Evolutionary conservation across 2,329 filamentous ascomycete species (phyloP).

Genomic region (Dactylellina leptospora): DNA sequence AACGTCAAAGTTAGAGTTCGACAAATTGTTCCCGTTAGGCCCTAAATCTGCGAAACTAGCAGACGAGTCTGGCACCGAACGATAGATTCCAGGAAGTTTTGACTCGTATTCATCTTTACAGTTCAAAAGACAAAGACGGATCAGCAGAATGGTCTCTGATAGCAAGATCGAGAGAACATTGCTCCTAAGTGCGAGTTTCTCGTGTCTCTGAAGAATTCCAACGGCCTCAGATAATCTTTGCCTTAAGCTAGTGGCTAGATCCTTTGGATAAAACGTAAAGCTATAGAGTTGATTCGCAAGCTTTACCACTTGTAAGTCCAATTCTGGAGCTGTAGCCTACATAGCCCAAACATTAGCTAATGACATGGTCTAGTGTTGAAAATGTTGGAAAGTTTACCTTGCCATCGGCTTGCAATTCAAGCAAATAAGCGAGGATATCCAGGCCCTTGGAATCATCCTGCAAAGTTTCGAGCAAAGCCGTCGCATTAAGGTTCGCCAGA

Average conservation of each 20-base stretch:
- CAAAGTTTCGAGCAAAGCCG: conserved; percentile 37
- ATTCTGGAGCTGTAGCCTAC: no score
- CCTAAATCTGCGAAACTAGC: background rate
- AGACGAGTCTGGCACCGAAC: conserved; percentile 20
- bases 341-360: no score
- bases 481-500: conserved; percentile 31
- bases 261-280: conserved; percentile 29
- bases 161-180: conserved; percentile 25
- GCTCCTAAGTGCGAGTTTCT: conserved; percentile 29
- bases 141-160: conserved; percentile 24
- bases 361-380: conserved; percentile 36
- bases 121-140: conserved; percentile 37
- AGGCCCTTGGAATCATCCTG: conserved; percentile 48
- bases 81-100: conserved; percentile 23
- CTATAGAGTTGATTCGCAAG: conserved; percentile 30
- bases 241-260: conserved; percentile 10
- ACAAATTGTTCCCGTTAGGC: background rate
- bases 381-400: conserved; percentile 49
- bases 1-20: conserved; percentile 11
- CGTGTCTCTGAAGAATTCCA: conserved; percentile 32
- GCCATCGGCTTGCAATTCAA: conserved; percentile 40
- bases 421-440: conserved; percentile 51
- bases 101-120: conserved; percentile 45
- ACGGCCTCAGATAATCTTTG: conserved; percentile 38
- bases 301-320: conserved; percentile 15